These are phyloP conservation scores for Hypoxylon sp. DNA, from an alignment of 2,329 filamentous ascomycete species.

Conservation along the genomic window DNA sequence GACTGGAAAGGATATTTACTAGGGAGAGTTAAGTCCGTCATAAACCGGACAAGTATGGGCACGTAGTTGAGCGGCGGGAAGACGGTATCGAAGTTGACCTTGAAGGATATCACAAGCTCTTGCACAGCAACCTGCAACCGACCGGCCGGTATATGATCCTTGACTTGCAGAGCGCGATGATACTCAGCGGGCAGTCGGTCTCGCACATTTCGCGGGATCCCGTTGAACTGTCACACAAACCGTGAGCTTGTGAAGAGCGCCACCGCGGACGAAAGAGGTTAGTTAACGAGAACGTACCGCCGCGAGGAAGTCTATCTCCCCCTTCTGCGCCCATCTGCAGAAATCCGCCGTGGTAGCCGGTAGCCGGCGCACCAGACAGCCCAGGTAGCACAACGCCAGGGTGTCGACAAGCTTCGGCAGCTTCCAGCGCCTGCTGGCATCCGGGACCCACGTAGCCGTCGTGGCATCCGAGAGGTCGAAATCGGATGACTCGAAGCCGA, in stretches of 20 bases:
- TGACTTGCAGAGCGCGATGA: slow-evolving; percentile 64
- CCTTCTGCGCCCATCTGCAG: slow-evolving; percentile 69
- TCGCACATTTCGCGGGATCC: slow-evolving; percentile 70
- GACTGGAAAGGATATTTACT: slow-evolving; percentile 54
- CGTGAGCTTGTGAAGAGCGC: neutral
- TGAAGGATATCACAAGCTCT: slow-evolving; percentile 69
- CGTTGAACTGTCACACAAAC: slow-evolving; percentile 53
- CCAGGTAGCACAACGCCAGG: slow-evolving; percentile 81
- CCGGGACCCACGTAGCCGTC: slow-evolving; percentile 52
- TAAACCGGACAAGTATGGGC: slow-evolving; percentile 72
- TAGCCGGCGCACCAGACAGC: slow-evolving; percentile 74
- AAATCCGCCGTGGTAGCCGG: slow-evolving; percentile 81
- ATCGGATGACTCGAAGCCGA: slow-evolving; percentile 41
- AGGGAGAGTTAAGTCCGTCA: slow-evolving; percentile 77
- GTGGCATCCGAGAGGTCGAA: slow-evolving; percentile 44
- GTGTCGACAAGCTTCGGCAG: slow-evolving; percentile 77
- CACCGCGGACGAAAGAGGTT: neutral
- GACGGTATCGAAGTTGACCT: slow-evolving; percentile 70
- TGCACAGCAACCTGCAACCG: slow-evolving; percentile 71
- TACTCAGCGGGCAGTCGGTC: slow-evolving; percentile 69
- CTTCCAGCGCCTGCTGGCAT: slow-evolving; percentile 58
- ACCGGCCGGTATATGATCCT: slow-evolving; percentile 57
- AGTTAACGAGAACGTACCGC: slow-evolving; percentile 58
- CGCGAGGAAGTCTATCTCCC: slow-evolving; percentile 75
- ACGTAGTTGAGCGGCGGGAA: slow-evolving; percentile 78